Evolutionary conservation across 2,329 filamentous ascomycete genomes (phyloP), one percentile per base, ranked within the genome.

Genomic region (Sclerotinia borealis): DNA sequence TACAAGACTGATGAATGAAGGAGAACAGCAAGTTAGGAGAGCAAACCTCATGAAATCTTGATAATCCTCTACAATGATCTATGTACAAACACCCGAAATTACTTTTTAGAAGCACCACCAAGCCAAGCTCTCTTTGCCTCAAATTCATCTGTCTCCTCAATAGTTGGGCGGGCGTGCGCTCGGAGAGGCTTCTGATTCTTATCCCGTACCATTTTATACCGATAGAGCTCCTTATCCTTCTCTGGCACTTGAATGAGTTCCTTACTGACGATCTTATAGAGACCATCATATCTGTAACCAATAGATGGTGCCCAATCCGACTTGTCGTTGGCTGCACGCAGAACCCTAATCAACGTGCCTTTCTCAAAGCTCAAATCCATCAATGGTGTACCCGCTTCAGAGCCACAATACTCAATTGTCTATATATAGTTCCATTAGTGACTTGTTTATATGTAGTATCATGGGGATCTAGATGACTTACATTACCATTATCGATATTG

Each of bases 281-380:
- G 70, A 0, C 84, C 84, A 70, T 86, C 83, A 59, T 86, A 86
- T 2, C 84, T 74, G n/a, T 83, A 75, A 0, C 83, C 83, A 11
- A 74, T 65, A 1, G 70, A 64, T 0, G 84, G 84, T 0, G 79
- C 75, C 60, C 78, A 83, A 27, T 67, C 70, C 0, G 70, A 73
- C 3, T 68, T 63, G 25, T 68, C 67, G 22, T 79, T 77, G 5
- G 71, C 68, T 0, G 79, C 79, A 1, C 84, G 78, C 7, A 86
- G 75, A 4, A 86, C 78, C 2, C 84, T 77, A 3, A 86, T 76
- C 0, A 77, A 76, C 3, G 76, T 70, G 2, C 75, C 72, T 2
- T 69, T 74, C 3, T 70, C 61, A 15, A 47, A 8, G 15, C 69
- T 69, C 3, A 77, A 78, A 1, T 76, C 75, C 15, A 83, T 72